Base-by-base conservation (phyloP, 306 rosid genomes). In the Hippophae tibetana region DNA sequence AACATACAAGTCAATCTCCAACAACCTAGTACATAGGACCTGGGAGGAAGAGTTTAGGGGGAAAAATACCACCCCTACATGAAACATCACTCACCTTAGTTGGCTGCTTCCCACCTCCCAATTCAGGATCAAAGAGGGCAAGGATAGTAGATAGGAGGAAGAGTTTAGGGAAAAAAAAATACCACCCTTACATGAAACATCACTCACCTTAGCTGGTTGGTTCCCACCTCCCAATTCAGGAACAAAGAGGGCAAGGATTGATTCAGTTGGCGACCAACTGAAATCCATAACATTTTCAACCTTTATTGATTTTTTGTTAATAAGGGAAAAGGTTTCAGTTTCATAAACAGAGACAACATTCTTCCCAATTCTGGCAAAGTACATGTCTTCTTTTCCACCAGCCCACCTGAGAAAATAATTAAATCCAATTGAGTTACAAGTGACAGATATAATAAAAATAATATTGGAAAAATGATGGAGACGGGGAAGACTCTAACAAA, bases 191-290 rank as follows among this genome's bases (percentile, higher is more conserved):
- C 42, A 2, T 13, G 40, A 10, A 61, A 13, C 31, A 58, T 44
- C 49, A 60, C 82, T 43, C 72, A 90, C 97, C 82, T 89, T 81
- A 42, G 97, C 97, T 51, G 97, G 97, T 57, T 87, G 97, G 76
- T 90, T 87, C 23, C 97, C 97, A 68, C 95, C 97, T 14, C 97
- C 95, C 63, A 78, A 65, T 70, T 90, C 97, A 2, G 97, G 97
- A 82, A 90, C 95, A 76, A 79, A 81, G 41, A 90, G 82, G n/a
- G 95, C 72, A 59, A 90, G 81, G 70, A 87, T 90, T 10, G 90
- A 86, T 76, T 90, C 97, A 7, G 89, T 78, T 7, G 95, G 95
- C 9, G 97, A 90, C 97, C 97, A 90, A 74, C 87, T 26, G 68
- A 90, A 90, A 65, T 90, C 95, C 89, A 87, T 72, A 43, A 90